Evolutionary conservation across 768 basidiomycete species (phyloP), one percentile per base, ranked within the genome.

Genomic region (Lentinula lateritia): DNA sequence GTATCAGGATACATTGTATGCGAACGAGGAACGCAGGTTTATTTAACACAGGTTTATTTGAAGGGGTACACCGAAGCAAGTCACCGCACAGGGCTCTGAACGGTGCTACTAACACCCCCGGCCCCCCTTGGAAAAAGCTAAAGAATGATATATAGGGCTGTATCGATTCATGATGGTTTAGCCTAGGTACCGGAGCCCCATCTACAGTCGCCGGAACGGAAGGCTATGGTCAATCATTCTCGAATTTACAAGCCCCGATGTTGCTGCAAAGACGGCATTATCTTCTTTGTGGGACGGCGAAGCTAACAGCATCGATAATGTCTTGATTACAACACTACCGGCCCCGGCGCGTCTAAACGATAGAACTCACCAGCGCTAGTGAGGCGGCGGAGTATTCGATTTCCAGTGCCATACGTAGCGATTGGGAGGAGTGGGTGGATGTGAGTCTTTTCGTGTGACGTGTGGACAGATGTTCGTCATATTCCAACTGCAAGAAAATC

Each of bases 151-250:
- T n/a, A 9, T 46, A 82, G 79, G 81, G 80, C 38, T 80, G 80
- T 0, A 72, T 72, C 0, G 81, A 83, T 62, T 83, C 77, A 75
- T 39, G 59, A 50, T 39, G 78, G 76, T 5, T 69, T 69, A 46
- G 80, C 79, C 72, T 78, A 9, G 78, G 77, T 6, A 68, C 76
- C 3, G 72, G 73, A 41, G 77, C 80, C 1, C 69, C 67, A 1
- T 74, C 76, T 5, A 71, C 69, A 16, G 75, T 75, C 5, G 70
- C 68, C 7, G 75, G 75, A 6, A 72, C 73, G 0, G 82, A 8
- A 69, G 82, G 12, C 82, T 82, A 28, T 83, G 81, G 82, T 70
- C 69, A n/a, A n/a, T n/a, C n/a, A n/a, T n/a, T n/a, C n/a, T n/a
- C n/a, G n/a, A n/a, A n/a, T n/a, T n/a, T n/a, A 81, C 80, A 1